phyloP scores from a whole-genome alignment of 2,329 filamentous ascomycete genomes.

The Niveomyces coronatus region DNA sequence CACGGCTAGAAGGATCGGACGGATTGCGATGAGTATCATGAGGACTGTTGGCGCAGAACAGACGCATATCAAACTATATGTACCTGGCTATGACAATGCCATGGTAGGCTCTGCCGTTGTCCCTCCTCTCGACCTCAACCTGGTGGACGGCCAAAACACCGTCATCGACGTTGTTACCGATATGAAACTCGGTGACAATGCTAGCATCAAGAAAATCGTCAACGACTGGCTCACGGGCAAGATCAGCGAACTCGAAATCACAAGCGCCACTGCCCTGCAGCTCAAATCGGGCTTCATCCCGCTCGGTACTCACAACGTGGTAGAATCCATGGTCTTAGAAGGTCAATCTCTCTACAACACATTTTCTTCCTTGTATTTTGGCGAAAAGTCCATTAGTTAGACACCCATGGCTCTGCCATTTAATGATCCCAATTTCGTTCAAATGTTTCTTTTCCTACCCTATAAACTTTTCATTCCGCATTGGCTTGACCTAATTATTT shows the following conservation, averaged over 20 bases:
- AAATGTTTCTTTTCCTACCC: not conserved
- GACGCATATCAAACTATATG: slow-evolving; percentile 63
- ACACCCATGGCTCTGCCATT: slow-evolving; percentile 10
- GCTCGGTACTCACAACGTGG: slow-evolving; percentile 66
- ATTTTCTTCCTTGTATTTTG: slow-evolving; percentile 51
- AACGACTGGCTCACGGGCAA: slow-evolving; percentile 83
- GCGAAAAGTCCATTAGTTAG: slow-evolving; percentile 38
- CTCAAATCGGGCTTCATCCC: slow-evolving; percentile 72
- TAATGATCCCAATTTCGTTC: slow-evolving; percentile 7
- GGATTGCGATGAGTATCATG: slow-evolving; percentile 70
- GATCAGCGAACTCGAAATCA: slow-evolving; percentile 58
- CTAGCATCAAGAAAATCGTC: slow-evolving; percentile 67
- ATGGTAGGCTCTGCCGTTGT: slow-evolving; percentile 68
- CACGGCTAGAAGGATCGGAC: slow-evolving; percentile 64
- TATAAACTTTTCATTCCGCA: slow-evolving; percentile 9
- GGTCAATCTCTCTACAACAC: slow-evolving; percentile 64
- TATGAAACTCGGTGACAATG: slow-evolving; percentile 63
- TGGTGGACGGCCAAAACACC: slow-evolving; percentile 69
- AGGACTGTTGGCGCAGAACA: slow-evolving; percentile 62
- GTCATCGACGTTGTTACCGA: slow-evolving; percentile 70
- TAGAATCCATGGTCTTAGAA: slow-evolving; percentile 69
- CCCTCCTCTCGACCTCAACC: slow-evolving; percentile 63
- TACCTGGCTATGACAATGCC: slow-evolving; percentile 73
- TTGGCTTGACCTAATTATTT: slow-evolving; percentile 10
- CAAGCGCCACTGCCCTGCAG: slow-evolving; percentile 61